phyloP scores from a whole-genome alignment of 208 protist species.

The Trypanosomatidae sp. region DNA sequence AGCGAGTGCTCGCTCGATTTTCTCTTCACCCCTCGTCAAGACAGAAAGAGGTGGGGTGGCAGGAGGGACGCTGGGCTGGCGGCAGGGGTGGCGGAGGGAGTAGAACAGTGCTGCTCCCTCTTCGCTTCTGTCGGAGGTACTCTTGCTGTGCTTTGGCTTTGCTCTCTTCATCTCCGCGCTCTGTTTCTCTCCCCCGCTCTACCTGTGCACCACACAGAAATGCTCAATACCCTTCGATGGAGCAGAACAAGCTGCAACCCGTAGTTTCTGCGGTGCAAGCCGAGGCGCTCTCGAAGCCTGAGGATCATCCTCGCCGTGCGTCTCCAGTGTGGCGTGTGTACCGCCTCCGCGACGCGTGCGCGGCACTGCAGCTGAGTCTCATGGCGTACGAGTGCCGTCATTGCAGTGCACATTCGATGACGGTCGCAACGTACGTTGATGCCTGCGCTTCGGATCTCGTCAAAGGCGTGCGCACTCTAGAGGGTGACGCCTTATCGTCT shows the following conservation, averaged over 20 bases:
- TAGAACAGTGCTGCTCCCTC: background rate
- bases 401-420: background rate
- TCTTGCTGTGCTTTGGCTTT: background rate
- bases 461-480: background rate
- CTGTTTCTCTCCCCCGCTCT: background rate
- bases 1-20: background rate
- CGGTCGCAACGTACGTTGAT: slow-evolving; percentile 9
- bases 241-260: background rate
- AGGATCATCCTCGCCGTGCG: background rate
- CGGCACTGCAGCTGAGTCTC: slow-evolving; percentile 18
- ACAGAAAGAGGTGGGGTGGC: no score
- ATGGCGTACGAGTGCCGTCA: slow-evolving; percentile 3
- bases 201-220: background rate
- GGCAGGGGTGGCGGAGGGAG: background rate
- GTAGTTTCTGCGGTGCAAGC: background rate
- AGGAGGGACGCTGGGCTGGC: background rate
- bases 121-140: background rate
- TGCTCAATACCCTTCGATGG: background rate
- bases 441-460: slow-evolving; percentile 15
- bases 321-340: background rate
- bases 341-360: slow-evolving; percentile 27
- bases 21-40: background rate
- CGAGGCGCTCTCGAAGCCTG: background rate
- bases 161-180: background rate
- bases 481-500: background rate